Base-by-base conservation (phyloP, 805 yeast species). In the Candida sanyiensis region DNA sequence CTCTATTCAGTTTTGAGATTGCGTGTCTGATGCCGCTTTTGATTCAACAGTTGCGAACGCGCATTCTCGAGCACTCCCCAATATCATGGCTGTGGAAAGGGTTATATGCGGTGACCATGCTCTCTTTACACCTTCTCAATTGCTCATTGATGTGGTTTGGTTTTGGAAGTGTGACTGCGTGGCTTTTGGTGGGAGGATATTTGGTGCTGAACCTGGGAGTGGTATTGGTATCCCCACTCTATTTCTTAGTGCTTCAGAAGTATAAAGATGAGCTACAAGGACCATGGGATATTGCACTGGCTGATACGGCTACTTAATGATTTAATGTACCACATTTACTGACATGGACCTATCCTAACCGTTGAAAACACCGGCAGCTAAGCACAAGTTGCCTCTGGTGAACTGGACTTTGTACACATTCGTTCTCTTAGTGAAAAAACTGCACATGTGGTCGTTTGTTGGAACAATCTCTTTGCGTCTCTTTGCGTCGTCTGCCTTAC, bases 321-420 rank as follows among this genome's bases (percentile, higher is more conserved):
- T 27, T 20, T 12, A 38, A 27, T 26, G 20, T 7, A 13, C 16
- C 27, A 13, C 21, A 15, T 16, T 17, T 20, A 20, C 21, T 13
- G 21, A 18, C 15, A 16, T 18, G 15, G 13, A 26, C 18, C 34
- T 16, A 19, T 19, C 4, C 43, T 30, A 54, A 13, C 50, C 54
- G 33, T 41, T 61, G 52, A 83, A 87, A 3, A 93, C 93, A 37
- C 98, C 97, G 19, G 86, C 97, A 0, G 96, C 96, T 26, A 93
- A 69, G 51, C 95, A 89, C 49, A 93, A 64, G 63, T 93, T 93
- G 44, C 95, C 70, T 58, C 95, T 71, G 1, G 97, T 90, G 58
- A 93, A 90, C 54, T 83, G 88, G 25, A 93, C 95, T 52, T 85
- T 86, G 65, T 82, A 93, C 20, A 93, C 93, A 4, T 97, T 96